These are phyloP conservation scores for Arachnopeziza araneosa DNA, from an alignment of 2,329 filamentous ascomycete species.

Conservation along the genomic window DNA sequence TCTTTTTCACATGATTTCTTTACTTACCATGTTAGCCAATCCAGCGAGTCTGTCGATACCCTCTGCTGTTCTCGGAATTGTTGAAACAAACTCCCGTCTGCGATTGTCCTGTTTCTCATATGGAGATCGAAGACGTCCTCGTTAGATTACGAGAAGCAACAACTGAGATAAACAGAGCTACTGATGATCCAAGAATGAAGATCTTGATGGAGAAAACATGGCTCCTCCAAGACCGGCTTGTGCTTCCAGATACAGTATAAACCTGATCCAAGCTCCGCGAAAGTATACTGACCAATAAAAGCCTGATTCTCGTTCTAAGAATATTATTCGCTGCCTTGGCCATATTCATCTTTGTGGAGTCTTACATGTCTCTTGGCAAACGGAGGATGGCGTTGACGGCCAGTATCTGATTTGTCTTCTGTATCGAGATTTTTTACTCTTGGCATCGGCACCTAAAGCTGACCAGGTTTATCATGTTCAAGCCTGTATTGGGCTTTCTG, in stretches of 20 bases:
- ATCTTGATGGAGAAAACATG: constrained; percentile 74
- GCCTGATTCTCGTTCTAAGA: constrained; percentile 49
- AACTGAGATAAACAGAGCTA: constrained; percentile 77
- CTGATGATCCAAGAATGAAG: constrained; percentile 66
- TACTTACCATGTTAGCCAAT: constrained; percentile 58
- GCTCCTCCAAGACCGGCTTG: constrained; percentile 74
- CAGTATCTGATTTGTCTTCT: constrained; percentile 80
- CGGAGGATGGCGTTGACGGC: constrained; percentile 60
- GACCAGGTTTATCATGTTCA: constrained; percentile 66
- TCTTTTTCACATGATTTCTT: neutral
- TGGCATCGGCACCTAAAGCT: constrained; percentile 63
- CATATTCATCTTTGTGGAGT: constrained; percentile 77
- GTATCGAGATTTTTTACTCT: constrained; percentile 74
- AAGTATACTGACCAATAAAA: constrained; percentile 6
- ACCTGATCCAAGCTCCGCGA: neutral
- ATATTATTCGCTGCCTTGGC: constrained; percentile 72
- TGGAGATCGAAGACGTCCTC: constrained; percentile 70
- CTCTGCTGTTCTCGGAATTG: constrained; percentile 78
- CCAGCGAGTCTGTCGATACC: constrained; percentile 87
- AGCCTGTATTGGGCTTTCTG: constrained; percentile 65
- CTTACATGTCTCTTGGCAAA: constrained; percentile 78
- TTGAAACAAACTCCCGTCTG: constrained; percentile 75
- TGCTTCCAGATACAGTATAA: constrained; percentile 66
- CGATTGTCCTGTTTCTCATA: constrained; percentile 79
- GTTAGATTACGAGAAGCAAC: constrained; percentile 69